A percentile compares a stretch with the other conserved stretches of the same genome.
These are phyloP conservation scores for Meira miltonrushii DNA, from an alignment of 1,284 basidiomycete genomes.

Conservation along the genomic window DNA sequence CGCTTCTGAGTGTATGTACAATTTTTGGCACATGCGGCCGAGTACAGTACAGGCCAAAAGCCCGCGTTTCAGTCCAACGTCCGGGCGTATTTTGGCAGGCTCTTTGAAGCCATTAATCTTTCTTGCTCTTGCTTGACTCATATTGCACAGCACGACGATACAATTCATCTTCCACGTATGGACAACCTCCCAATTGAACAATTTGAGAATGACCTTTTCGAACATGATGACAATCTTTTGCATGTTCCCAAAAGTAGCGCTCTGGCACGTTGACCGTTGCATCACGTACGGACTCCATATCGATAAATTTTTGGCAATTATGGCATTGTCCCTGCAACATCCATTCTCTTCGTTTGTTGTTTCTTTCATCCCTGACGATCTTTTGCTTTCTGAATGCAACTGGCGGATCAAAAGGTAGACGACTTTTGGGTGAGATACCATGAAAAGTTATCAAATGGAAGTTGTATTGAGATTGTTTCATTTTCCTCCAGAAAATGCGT, in stretches of 20 bases:
- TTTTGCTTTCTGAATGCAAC: constrained; percentile 22
- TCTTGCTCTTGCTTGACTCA: too few species aligned
- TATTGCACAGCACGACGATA: too few species aligned
- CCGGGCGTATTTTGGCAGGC: too few species aligned
- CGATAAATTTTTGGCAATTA: constrained; percentile 8
- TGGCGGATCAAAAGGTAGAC: constrained; percentile 29
- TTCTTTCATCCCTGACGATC: not conserved
- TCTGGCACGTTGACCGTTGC: constrained; percentile 14
- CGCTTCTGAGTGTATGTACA: too few species aligned
- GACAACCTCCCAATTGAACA: too few species aligned
- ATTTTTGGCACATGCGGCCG: too few species aligned
- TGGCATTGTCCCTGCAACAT: constrained; percentile 19
- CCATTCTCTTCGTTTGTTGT: not conserved
- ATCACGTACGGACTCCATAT: constrained; percentile 1
- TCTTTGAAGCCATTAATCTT: too few species aligned
- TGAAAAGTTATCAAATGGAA: constrained; percentile 36
- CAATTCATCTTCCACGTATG: too few species aligned
- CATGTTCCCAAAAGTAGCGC: constrained; percentile 15
- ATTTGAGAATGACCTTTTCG: not conserved
- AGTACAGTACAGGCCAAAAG: too few species aligned
- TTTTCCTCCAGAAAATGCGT: constrained; percentile 23
- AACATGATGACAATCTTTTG: constrained; percentile 8
- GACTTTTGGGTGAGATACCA: constrained; percentile 25
- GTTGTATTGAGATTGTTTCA: constrained; percentile 39
- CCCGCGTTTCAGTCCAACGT: too few species aligned